Evolutionary conservation across 2,329 filamentous ascomycete species (phyloP), one percentile per base, ranked within the genome.

Genomic region (Penicillium sp.): DNA sequence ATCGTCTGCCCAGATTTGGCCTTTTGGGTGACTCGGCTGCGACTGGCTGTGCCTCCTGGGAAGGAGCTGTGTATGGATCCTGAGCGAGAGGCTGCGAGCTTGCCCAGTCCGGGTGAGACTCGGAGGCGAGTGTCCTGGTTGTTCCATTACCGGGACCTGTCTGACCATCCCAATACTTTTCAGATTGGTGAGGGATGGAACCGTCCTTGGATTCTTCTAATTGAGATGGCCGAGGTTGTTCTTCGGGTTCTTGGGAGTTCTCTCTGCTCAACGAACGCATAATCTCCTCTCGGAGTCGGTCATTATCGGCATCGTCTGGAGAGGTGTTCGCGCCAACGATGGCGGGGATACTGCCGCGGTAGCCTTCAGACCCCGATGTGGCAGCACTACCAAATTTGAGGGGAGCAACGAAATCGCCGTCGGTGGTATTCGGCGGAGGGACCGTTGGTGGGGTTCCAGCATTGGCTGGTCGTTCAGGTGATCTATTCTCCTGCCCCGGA

Each of bases 271-370:
- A 59, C 4, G 75, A 77, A 39, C 70, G 72, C n/a, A 78, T 76
- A n/a, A 79, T 79, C 51, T 78, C 76, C 50, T 74, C 70, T 36
- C 75, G 65, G 34, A 79, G 54, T 27, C 74, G 70, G 49, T 79
- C 76, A 58, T 70, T 75, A 49, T 78, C 74, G 26, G 70, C 65
- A 42, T 75, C 70, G 30, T 68, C 61, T 2, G 73, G 67, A 7
- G 69, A 71, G 7, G 65, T 66, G 21, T 72, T 68, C 7, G 68
- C 65, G 42, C 67, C 69, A 29, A 68, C 58, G 23, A 73, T 68
- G 6, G 68, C 62, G 23, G 72, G 68, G n/a, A 70, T 64, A 17
- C 55, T 51, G 23, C 61, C 54, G 24, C 54, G 47, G 27, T 58
- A 55, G 24, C 41, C 48, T 12, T 56, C 54, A 39, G 58, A 33